phyloP scores from a whole-genome alignment of 2,329 filamentous ascomycete genomes.

The Catunica adiposa region DNA sequence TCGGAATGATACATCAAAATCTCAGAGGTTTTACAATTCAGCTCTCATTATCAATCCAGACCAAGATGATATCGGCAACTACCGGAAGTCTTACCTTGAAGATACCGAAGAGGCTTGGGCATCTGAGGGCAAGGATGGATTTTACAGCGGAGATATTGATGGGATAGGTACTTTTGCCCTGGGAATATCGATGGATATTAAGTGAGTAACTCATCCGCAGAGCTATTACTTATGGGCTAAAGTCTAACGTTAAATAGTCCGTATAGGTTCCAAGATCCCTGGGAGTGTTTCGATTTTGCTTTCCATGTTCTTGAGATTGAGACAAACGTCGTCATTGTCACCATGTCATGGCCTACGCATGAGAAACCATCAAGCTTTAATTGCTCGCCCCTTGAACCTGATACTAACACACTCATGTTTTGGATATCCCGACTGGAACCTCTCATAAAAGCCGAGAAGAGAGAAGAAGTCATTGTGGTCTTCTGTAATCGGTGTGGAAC shows the following conservation, averaged over 20 bases:
- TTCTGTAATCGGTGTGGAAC: conserved; percentile 54
- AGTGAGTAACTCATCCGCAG: conserved; percentile 22
- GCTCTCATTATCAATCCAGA: conserved; percentile 31
- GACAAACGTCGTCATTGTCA: conserved; percentile 48
- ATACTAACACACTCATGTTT: conserved; percentile 59
- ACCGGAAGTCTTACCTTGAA: conserved; percentile 39
- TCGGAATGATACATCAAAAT: background rate
- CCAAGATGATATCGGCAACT: conserved; percentile 35
- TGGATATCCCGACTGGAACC: conserved; percentile 59
- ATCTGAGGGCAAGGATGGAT: conserved; percentile 33
- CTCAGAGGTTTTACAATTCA: conserved; percentile 27
- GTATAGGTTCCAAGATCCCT: conserved; percentile 14
- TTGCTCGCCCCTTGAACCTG: conserved; percentile 42
- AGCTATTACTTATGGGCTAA: too few species aligned
- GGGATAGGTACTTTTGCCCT: conserved; percentile 31
- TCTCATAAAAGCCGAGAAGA: conserved; percentile 39
- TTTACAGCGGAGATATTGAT: conserved; percentile 27
- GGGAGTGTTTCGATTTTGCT: conserved; percentile 21
- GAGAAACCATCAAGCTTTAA: conserved; percentile 31
- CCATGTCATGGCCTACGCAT: conserved; percentile 62
- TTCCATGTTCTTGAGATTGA: conserved; percentile 38
- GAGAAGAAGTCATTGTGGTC: conserved; percentile 44
- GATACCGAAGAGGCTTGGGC: conserved; percentile 48
- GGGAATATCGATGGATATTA: conserved; percentile 44
- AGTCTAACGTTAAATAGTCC: conserved; percentile 1